Base-by-base conservation (phyloP, 2,329 filamentous ascomycete genomes). In the Diaporthe helianthi region DNA sequence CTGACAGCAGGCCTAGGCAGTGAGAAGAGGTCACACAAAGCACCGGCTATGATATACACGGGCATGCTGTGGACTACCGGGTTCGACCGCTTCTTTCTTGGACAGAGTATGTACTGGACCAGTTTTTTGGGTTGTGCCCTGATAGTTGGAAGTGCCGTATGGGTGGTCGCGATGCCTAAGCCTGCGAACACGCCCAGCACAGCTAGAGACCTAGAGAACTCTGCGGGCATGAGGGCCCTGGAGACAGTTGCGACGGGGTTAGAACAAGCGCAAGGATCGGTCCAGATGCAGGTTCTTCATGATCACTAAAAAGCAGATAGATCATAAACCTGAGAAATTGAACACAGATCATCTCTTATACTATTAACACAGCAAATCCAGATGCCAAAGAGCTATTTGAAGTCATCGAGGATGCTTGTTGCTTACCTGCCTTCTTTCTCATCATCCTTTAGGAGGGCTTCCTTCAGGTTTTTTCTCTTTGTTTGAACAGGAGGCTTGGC, bases 1-100 rank as follows among this genome's bases (percentile, higher is more conserved):
- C 82, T 97, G 22, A 96, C 94, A 1, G 86, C 89, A 0, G 93
- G 93, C 0, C 80, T 98, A 55, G 82, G 91, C 31, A 88, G 90
- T 71, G 92, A 94, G 75, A 91, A 90, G 71, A 60, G 41, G n/a
- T 85, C 85, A 26, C 87, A 88, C 73, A 79, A 84, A 54, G 86
- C 86, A 10, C 87, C 85, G 26, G 82, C 83, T 63, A 88, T 89
- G 86, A 79, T 87, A 7, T 88, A 87, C 69, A 87, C 85, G 10
- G 84, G 87, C 52, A 87, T 88, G 83, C 76, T 88, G 44, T 88
- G 87, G 73, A 86, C 86, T 1, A 84, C 68, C 33, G 70, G 24
- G 9, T 71, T 71, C 31, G 86, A 88, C 31, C 77, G 80, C 47
- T 85, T 81, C 76, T 77, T 88, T 3, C 87, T 87, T 74, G 84